Conservation (phyloP, 139 green algal genomes). For the Chlamydomonas incerta region DNA sequence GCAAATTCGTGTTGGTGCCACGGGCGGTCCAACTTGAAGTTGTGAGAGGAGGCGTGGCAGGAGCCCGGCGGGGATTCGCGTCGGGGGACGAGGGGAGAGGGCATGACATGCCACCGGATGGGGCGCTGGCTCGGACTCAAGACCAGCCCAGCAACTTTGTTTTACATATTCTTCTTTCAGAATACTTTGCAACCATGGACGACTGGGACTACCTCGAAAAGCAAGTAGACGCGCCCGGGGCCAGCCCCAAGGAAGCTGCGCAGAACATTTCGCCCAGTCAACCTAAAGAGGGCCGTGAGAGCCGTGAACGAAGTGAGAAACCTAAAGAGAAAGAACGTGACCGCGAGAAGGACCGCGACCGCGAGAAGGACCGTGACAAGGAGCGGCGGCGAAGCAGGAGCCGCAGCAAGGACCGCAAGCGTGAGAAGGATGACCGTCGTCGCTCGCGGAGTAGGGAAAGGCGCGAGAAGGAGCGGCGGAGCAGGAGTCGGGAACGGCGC, state of each 20-base stretch:
- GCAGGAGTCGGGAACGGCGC: background rate
- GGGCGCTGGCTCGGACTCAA: no score
- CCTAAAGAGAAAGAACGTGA: background rate
- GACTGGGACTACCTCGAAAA: slow-evolving; percentile 54
- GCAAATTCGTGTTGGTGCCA: no score
- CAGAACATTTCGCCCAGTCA: background rate
- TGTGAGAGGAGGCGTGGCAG: no score
- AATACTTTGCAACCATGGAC: background rate
- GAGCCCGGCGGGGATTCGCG: no score
- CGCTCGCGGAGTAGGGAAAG: slow-evolving; percentile 4
- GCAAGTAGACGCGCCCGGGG: slow-evolving; percentile 36
- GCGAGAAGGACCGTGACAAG: background rate
- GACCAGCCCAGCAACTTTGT: no score
- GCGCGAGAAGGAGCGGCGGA: slow-evolving; percentile 11
- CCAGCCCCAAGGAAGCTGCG: background rate
- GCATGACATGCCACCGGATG: no score
- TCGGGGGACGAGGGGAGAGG: no score
- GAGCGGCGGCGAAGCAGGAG: slow-evolving; percentile 27
- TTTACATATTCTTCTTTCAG: no score
- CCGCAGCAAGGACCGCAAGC: slow-evolving; percentile 21
- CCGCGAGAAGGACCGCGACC: slow-evolving; percentile 6
- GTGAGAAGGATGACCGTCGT: background rate
- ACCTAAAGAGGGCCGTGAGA: background rate
- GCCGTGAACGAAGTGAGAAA: background rate
- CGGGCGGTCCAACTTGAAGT: no score